Conservation (phyloP, 176 grass and related monocot species). For the Olyra latifolia region DNA sequence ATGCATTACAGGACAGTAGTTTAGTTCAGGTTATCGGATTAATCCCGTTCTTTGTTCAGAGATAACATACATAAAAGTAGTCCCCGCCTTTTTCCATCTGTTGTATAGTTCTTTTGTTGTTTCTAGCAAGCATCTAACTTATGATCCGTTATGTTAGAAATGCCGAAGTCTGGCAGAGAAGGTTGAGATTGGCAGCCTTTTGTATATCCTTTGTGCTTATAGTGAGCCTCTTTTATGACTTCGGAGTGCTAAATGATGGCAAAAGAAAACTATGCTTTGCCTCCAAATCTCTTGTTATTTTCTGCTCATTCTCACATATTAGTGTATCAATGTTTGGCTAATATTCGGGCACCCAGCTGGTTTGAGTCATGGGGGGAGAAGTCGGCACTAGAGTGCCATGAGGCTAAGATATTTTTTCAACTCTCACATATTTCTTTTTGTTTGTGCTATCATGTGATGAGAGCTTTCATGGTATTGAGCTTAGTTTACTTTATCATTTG, state of each 20-base stretch:
- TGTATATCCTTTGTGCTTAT: slow-evolving; percentile 50
- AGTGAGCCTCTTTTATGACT: slow-evolving; percentile 40
- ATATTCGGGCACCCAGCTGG: background rate
- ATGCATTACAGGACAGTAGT: slow-evolving; percentile 50
- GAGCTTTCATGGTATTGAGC: background rate
- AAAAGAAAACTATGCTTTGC: slow-evolving; percentile 27
- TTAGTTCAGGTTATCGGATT: slow-evolving; percentile 55
- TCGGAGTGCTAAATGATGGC: slow-evolving; percentile 38
- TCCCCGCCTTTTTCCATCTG: slow-evolving; percentile 36
- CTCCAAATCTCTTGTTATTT: slow-evolving; percentile 17
- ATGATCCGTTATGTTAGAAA: slow-evolving; percentile 35
- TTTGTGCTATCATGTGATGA: background rate
- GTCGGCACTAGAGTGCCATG: background rate
- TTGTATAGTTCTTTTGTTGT: slow-evolving; percentile 71
- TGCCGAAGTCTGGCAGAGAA: slow-evolving; percentile 37
- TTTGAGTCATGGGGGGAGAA: background rate
- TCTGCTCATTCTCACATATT: background rate
- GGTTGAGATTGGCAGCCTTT: slow-evolving; percentile 39
- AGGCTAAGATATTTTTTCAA: background rate
- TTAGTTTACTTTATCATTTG: slow-evolving; percentile 19
- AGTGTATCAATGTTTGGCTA: background rate
- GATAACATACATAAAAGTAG: slow-evolving; percentile 61
- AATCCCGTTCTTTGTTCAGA: slow-evolving; percentile 67
- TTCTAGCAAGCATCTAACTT: slow-evolving; percentile 58
- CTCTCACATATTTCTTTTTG: background rate